These are phyloP conservation scores for Protomyces arabidopsidicola DNA, from an alignment of 1,139 yeast species.

Conservation along the genomic window DNA sequence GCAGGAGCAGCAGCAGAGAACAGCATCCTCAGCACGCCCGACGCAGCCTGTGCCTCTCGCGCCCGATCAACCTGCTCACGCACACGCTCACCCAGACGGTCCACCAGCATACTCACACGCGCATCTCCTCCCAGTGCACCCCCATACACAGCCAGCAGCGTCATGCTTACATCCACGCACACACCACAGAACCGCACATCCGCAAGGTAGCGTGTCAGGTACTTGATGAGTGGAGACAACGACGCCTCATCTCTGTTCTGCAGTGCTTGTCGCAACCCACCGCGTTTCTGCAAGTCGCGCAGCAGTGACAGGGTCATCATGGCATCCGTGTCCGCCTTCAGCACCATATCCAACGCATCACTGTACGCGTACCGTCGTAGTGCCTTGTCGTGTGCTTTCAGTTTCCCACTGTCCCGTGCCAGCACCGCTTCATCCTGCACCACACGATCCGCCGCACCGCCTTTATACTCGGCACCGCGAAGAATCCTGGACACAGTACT, in stretches of 20 bases:
- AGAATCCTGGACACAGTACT: constrained; percentile 66
- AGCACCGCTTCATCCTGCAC: constrained; percentile 42
- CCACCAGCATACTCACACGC: constrained; percentile 68
- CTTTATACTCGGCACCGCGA: constrained; percentile 84
- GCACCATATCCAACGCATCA: constrained; percentile 86
- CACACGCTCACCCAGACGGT: constrained; percentile 57
- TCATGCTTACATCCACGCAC: constrained; percentile 78
- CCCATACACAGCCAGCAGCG: constrained; percentile 43
- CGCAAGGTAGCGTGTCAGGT: constrained; percentile 70
- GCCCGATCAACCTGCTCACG: constrained; percentile 69
- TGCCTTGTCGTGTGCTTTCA: constrained; percentile 75
- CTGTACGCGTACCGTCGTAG: constrained; percentile 85
- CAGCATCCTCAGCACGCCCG: constrained; percentile 87
- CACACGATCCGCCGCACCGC: constrained; percentile 70
- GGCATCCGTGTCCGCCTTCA: constrained; percentile 62
- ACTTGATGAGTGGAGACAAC: constrained; percentile 75
- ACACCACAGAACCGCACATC: constrained; percentile 73
- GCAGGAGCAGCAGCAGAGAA: constrained; percentile 36
- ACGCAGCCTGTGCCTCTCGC: constrained; percentile 79
- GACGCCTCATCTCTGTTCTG: constrained; percentile 79
- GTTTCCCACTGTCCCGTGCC: constrained; percentile 47
- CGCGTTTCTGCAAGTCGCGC: constrained; percentile 78
- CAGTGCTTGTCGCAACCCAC: constrained; percentile 75
- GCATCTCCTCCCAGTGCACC: constrained; percentile 55
- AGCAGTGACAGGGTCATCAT: constrained; percentile 73